phyloP scores from a whole-genome alignment of 495 filamentous ascomycete genomes.

The Beverwykella pulmonaria region DNA sequence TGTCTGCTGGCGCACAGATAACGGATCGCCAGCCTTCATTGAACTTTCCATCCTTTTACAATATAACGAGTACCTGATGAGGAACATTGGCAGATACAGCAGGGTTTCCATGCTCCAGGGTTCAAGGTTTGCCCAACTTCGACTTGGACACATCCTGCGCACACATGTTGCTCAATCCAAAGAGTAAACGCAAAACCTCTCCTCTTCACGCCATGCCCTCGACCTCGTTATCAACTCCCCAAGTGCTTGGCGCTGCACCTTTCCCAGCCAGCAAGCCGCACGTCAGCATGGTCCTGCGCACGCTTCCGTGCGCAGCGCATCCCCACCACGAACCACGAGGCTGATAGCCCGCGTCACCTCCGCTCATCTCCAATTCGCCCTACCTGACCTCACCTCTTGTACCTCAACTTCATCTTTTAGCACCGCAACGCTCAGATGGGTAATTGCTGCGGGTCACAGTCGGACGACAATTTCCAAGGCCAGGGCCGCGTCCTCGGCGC shows the following conservation, averaged over 20 bases:
- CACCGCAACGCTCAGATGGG: conserved; percentile 19
- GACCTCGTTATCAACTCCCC: neutral
- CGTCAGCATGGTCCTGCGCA: neutral
- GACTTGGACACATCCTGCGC: too few relatives aligned
- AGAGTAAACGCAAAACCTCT: neutral
- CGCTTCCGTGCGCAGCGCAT: neutral
- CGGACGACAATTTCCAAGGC: conserved; percentile 34
- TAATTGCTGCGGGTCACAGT: conserved; percentile 31
- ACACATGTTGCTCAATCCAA: neutral
- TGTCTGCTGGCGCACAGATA: too few relatives aligned
- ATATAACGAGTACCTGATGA: too few relatives aligned
- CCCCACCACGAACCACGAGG: conserved; percentile 9
- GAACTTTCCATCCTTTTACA: too few relatives aligned
- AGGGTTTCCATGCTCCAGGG: too few relatives aligned
- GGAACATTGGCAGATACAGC: too few relatives aligned
- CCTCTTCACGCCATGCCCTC: neutral
- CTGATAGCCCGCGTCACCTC: conserved; percentile 2
- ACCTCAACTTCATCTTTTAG: neutral
- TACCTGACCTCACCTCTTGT: neutral
- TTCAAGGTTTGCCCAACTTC: too few relatives aligned
- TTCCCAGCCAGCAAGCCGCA: neutral
- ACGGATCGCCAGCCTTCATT: too few relatives aligned
- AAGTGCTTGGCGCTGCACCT: conserved; percentile 2
- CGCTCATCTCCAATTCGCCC: neutral
- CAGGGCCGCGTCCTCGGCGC: conserved; percentile 23